These are phyloP conservation scores for Cyberlindnera bimundalis DNA, from an alignment of 805 yeast genomes.

Conservation along the genomic window DNA sequence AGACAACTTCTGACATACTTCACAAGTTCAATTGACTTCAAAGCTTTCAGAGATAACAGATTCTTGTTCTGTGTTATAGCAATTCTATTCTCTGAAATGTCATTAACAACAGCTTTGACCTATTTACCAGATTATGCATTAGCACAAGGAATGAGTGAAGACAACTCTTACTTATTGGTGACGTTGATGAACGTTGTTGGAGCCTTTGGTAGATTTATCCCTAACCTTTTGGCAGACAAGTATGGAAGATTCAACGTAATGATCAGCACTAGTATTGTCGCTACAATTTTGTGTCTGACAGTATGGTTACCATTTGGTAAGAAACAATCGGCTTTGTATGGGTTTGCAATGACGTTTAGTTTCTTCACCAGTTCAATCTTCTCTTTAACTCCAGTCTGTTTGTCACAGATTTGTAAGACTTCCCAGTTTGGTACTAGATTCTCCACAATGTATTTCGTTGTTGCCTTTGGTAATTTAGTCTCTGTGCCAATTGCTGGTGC, in stretches of 20 bases:
- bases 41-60: slow-evolving; percentile 15
- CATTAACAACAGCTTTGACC: slow-evolving; percentile 45
- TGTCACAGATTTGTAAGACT: slow-evolving; percentile 58
- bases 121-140: slow-evolving; percentile 49
- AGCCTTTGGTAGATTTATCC: slow-evolving; percentile 39
- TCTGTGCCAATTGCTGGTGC: slow-evolving; percentile 50
- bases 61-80: slow-evolving; percentile 43
- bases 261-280: slow-evolving; percentile 38
- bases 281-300: slow-evolving; percentile 44
- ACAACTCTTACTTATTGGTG: slow-evolving; percentile 42
- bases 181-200: slow-evolving; percentile 41
- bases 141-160: slow-evolving; percentile 38
- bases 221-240: slow-evolving; percentile 40
- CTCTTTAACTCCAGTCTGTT: slow-evolving; percentile 64
- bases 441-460: slow-evolving; percentile 56
- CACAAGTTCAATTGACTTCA: slow-evolving; percentile 29
- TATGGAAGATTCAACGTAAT: slow-evolving; percentile 36
- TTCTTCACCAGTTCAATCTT: slow-evolving; percentile 60
- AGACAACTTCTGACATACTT: slow-evolving; percentile 25
- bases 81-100: slow-evolving; percentile 19
- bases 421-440: slow-evolving; percentile 64
- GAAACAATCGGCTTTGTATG: slow-evolving; percentile 40
- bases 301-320: slow-evolving; percentile 68
- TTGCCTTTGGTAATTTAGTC: slow-evolving; percentile 46
- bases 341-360: slow-evolving; percentile 55